Conservation (phyloP, 345 rosid genomes). For the Salix brachista region DNA sequence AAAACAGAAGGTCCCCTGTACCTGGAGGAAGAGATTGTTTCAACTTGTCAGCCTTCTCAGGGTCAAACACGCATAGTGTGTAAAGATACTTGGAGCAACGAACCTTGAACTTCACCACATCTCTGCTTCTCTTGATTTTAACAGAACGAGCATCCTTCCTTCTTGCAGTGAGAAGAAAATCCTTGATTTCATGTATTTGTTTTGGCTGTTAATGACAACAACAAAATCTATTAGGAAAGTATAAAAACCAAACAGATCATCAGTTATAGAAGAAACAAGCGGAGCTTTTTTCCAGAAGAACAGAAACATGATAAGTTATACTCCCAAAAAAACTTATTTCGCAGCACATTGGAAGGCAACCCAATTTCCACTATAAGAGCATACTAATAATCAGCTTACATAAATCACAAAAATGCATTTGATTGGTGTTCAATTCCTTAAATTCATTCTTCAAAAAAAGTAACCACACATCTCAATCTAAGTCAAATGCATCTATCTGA, state of each 20-base stretch:
- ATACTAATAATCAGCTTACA: background rate
- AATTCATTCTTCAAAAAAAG: background rate
- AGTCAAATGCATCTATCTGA: background rate
- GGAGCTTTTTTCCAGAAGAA: background rate
- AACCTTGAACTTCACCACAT: slow-evolving; percentile 89
- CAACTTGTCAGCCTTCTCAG: slow-evolving; percentile 90
- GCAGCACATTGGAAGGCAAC: background rate
- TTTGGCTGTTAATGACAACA: slow-evolving; percentile 48
- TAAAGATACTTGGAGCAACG: slow-evolving; percentile 90
- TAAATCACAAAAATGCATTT: no score
- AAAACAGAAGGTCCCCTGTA: background rate
- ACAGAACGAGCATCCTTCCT: slow-evolving; percentile 91
- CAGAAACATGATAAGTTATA: background rate
- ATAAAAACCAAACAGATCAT: background rate
- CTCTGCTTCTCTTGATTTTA: slow-evolving; percentile 80
- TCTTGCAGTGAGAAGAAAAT: slow-evolving; percentile 91
- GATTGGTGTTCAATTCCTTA: background rate
- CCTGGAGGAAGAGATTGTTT: slow-evolving; percentile 98
- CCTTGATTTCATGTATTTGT: slow-evolving; percentile 95
- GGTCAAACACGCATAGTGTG: slow-evolving; percentile 78
- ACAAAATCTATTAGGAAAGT: background rate
- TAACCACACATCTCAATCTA: background rate
- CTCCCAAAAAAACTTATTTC: background rate
- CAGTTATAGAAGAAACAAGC: background rate
- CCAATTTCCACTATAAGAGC: background rate